Percentiles rank a stretch among this genome's conserved stretches.
Evolutionary conservation across 2,329 filamentous ascomycete genomes (phyloP).

Genomic region (Verticillium isaacii): DNA sequence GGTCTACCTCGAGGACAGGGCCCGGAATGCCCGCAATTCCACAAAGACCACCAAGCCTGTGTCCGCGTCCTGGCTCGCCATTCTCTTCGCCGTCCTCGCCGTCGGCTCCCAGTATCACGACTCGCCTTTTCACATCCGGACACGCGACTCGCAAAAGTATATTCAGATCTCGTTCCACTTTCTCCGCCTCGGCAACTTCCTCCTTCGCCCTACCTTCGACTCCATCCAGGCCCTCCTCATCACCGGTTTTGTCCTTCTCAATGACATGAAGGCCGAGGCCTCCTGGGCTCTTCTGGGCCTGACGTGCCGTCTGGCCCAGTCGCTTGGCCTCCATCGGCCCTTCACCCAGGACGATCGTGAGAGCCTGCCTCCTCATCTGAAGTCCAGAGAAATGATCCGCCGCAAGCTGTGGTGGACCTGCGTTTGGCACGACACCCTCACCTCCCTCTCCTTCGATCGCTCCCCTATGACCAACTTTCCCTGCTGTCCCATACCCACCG

Average conservation of each 20-base stretch:
- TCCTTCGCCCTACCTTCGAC: conserved; percentile 59
- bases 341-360: conserved; percentile 40
- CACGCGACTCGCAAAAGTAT: conserved; percentile 54
- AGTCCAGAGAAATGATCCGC: conserved; percentile 49
- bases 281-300: conserved; percentile 62
- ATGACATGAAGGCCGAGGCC: conserved; percentile 66
- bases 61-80: conserved; percentile 61
- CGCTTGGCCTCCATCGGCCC: conserved; percentile 54
- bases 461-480: conserved; percentile 60
- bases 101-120: conserved; percentile 65
- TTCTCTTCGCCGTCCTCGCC: conserved; percentile 60
- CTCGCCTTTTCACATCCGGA: conserved; percentile 57
- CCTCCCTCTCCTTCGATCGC: conserved; percentile 62
- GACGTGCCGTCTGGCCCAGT: conserved; percentile 61
- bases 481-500: conserved; percentile 47
- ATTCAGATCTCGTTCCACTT: conserved; percentile 63
- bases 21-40: conserved; percentile 45
- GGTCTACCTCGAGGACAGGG: conserved; percentile 60
- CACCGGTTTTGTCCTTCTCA: conserved; percentile 58
- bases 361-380: conserved; percentile 34
- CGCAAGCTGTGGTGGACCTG: conserved; percentile 60
- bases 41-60: conserved; percentile 44
- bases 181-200: conserved; percentile 57
- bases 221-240: conserved; percentile 61
- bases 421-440: conserved; percentile 63